These are phyloP conservation scores for Solanum neorickii DNA, from an alignment of 257 asterid genomes.

Conservation along the genomic window DNA sequence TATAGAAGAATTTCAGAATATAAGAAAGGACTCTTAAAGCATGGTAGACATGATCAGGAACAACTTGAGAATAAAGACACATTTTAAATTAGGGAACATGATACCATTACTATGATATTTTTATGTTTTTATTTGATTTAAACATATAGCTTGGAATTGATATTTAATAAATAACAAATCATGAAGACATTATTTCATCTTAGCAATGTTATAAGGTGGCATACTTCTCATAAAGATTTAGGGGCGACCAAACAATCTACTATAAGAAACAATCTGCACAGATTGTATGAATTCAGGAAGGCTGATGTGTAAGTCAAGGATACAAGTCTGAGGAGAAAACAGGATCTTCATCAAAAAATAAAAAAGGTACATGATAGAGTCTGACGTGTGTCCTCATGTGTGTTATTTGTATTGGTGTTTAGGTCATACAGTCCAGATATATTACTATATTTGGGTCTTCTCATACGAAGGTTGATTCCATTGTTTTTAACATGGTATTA, in stretches of 20 bases:
- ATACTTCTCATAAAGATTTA: not conserved
- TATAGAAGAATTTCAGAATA: not conserved
- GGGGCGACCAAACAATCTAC: not conserved
- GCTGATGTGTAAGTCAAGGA: not conserved
- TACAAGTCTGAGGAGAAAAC: not conserved
- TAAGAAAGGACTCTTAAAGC: not conserved
- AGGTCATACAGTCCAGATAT: not conserved
- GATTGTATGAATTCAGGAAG: not conserved
- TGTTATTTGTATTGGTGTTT: not conserved
- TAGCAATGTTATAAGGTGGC: not conserved
- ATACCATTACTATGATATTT: not conserved
- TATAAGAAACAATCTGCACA: not conserved
- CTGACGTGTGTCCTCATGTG: not conserved
- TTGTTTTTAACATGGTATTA: not conserved
- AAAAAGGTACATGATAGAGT: not conserved
- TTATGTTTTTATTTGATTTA: not conserved
- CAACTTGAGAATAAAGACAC: not conserved
- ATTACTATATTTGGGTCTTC: not conserved
- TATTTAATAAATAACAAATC: not conserved
- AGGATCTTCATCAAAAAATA: not conserved
- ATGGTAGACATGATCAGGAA: not conserved
- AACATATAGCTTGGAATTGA: not conserved
- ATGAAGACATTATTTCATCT: not conserved
- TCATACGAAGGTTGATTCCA: not conserved
- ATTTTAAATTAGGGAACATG: not conserved